Evolutionary conservation across 176 grass and related monocot species (phyloP).

Genomic region (Saccharum spontaneum): DNA sequence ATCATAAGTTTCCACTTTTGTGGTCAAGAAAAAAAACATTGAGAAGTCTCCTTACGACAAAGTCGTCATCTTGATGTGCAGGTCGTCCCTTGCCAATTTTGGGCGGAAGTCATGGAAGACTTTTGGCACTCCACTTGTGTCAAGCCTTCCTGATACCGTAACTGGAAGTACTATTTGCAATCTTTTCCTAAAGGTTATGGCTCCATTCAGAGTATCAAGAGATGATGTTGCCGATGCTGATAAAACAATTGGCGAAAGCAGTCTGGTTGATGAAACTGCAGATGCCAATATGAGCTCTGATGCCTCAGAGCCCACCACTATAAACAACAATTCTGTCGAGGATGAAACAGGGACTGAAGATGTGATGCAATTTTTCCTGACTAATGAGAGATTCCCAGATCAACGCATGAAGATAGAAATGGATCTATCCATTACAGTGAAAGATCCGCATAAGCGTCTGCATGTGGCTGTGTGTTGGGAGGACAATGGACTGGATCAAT

Average conservation of each 20-base stretch:
- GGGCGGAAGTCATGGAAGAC: constrained; percentile 70
- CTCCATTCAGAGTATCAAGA: constrained; percentile 57
- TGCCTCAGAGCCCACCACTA: constrained; percentile 31
- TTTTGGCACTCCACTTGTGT: constrained; percentile 82
- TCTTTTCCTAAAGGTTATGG: constrained; percentile 63
- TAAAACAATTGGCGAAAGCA: constrained; percentile 30
- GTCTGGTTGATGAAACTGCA: constrained; percentile 28
- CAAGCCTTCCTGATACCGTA: constrained; percentile 58
- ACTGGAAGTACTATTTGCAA: constrained; percentile 54
- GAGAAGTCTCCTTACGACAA: background rate
- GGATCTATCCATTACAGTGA: constrained; percentile 50
- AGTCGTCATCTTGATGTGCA: constrained; percentile 16
- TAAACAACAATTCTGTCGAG: constrained; percentile 24
- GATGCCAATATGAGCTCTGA: constrained; percentile 30
- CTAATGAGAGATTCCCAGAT: constrained; percentile 48
- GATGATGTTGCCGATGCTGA: constrained; percentile 35
- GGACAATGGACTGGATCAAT: constrained; percentile 53
- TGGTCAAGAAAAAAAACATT: background rate
- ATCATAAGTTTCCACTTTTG: background rate
- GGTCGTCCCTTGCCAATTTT: constrained; percentile 51
- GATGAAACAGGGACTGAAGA: constrained; percentile 33
- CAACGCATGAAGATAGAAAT: constrained; percentile 65
- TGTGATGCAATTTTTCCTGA: constrained; percentile 65
- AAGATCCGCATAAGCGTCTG: constrained; percentile 47
- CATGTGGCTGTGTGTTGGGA: constrained; percentile 74